Evolutionary conservation across 129 eudicot genomes (phyloP), one percentile per base, ranked within the genome.

Genomic region (Chrysanthemum seticuspe): DNA sequence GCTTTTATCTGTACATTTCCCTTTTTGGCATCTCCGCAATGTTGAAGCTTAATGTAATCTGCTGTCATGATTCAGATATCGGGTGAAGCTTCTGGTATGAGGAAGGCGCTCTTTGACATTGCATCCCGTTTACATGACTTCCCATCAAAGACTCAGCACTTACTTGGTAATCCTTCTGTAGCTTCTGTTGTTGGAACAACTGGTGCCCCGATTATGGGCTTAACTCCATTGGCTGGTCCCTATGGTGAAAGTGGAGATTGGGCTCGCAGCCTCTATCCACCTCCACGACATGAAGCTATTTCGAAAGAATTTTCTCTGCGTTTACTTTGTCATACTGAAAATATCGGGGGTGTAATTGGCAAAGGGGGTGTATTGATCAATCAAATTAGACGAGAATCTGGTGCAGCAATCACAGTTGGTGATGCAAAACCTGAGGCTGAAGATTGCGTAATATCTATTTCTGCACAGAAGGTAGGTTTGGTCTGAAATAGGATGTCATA

Each of bases 261-360:
- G 68, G 68, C 68, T 5, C 68, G 13, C 15, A 63, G 87, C 36
- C 45, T 80, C 3, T 90, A 87, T 74, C 77, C 89, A 2, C 77
- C 87, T 63, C 69, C 88, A 21, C 78, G 97, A 62, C 79, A 73
- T 65, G 89, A 87, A 54, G 34, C 86, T 59, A 81, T 91, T 73
- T 65, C 87, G n/a, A 87, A 81, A 75, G 95, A 91, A 54, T 91
- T 87, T 74, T 83, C 86, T 65, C 82, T 91, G 31, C 85, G 87
- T 75, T 59, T 91, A 61, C 83, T 88, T 16, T 91, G 97, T 65
- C 91, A 86, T 16, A 80, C 85, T 72, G 84, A 83, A 60, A 87
- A 84, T 76, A 84, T 91, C 69, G 97, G n/a, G n/a, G 86, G 83
- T 78, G 97, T 91, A 45, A 91, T 91, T 72, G 97, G 97, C 57